These are phyloP conservation scores for Myriangium duriaei DNA, from an alignment of 2,329 filamentous ascomycete genomes.

Conservation along the genomic window DNA sequence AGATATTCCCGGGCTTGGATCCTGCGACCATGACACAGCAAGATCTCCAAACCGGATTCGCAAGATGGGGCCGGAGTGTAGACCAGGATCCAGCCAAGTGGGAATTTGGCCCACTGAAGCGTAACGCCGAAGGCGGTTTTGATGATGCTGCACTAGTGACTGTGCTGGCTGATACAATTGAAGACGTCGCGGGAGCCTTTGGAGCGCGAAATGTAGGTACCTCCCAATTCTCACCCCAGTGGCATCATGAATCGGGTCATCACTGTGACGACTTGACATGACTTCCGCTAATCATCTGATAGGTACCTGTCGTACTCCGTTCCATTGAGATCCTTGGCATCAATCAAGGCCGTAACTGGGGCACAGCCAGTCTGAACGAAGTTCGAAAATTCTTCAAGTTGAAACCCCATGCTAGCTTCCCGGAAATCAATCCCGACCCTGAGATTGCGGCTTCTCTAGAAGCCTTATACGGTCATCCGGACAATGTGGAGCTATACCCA, in stretches of 20 bases:
- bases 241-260: conserved; percentile 47
- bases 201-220: conserved; percentile 48
- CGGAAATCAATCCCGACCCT: conserved; percentile 72
- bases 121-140: conserved; percentile 55
- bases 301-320: too few relatives aligned
- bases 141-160: conserved; percentile 64
- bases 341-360: conserved; percentile 63
- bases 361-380: conserved; percentile 67
- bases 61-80: conserved; percentile 46
- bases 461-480: conserved; percentile 59
- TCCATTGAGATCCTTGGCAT: conserved; percentile 73
- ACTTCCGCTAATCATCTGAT: too few relatives aligned
- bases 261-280: too few relatives aligned
- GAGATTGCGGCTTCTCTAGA: conserved; percentile 53
- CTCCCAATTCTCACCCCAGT: conserved; percentile 47
- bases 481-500: conserved; percentile 69
- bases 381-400: conserved; percentile 74
- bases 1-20: conserved; percentile 17
- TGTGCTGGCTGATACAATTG: conserved; percentile 55
- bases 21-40: conserved; percentile 14
- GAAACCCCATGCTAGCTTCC: conserved; percentile 62
- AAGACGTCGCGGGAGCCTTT: conserved; percentile 54
- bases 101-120: conserved; percentile 52
- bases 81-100: conserved; percentile 27
- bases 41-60: conserved; percentile 51